phyloP scores from a whole-genome alignment of 2,329 filamentous ascomycete species.

The Ophiostoma montium region DNA sequence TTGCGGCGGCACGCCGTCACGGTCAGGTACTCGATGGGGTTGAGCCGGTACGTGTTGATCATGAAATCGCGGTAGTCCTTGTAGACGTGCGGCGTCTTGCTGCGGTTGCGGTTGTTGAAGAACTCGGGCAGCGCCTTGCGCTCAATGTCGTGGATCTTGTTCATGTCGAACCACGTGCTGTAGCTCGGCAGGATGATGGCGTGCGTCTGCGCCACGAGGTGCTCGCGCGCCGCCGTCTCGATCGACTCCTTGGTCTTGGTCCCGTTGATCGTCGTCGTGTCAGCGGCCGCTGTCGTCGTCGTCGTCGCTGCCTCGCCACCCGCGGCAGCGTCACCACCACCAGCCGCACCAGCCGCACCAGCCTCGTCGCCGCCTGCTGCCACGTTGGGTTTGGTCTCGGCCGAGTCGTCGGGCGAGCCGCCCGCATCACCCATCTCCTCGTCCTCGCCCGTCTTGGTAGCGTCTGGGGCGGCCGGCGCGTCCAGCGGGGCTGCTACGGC shows the following conservation, averaged over 20 bases:
- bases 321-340: too few relatives aligned
- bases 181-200: conserved; percentile 95
- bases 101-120: conserved; percentile 95
- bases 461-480: conserved; percentile 31
- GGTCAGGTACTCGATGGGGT: conserved; percentile 90
- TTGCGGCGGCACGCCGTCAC: conserved; percentile 94
- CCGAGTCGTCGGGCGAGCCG: neutral
- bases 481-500: conserved; percentile 43
- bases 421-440: conserved; percentile 62
- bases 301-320: conserved; percentile 1
- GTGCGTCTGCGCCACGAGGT: conserved; percentile 86
- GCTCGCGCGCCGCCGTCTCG: conserved; percentile 77
- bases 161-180: conserved; percentile 99
- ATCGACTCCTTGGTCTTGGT: conserved; percentile 64
- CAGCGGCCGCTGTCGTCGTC: neutral
- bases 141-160: conserved; percentile 77
- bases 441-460: conserved; percentile 51
- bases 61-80: conserved; percentile 99
- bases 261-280: conserved; percentile 22
- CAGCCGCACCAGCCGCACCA: neutral
- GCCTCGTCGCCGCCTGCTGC: conserved; percentile 3
- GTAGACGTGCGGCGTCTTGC: conserved; percentile 94
- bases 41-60: conserved; percentile 97
- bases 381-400: conserved; percentile 9
- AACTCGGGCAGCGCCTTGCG: conserved; percentile 93